These are phyloP conservation scores for Penicillium carneum DNA, from an alignment of 2,329 filamentous ascomycete genomes.

Conservation along the genomic window DNA sequence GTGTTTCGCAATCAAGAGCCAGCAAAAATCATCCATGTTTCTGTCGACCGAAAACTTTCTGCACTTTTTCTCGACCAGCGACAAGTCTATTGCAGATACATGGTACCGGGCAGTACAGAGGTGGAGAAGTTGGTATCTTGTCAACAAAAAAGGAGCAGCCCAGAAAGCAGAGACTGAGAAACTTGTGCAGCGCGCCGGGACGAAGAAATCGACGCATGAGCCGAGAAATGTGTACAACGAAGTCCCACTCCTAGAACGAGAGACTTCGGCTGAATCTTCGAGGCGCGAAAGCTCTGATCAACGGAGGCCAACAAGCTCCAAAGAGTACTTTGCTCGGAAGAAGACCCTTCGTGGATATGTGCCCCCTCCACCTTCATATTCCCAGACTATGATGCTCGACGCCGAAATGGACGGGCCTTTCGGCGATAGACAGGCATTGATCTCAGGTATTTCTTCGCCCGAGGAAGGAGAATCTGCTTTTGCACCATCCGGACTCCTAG, in stretches of 20 bases:
- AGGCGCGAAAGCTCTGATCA: constrained; percentile 43
- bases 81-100: constrained; percentile 68
- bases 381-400: constrained; percentile 39
- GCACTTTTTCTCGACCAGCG: constrained; percentile 87
- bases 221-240: constrained; percentile 59
- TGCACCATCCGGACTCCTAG: constrained; percentile 47
- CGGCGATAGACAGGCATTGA: constrained; percentile 17
- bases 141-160: constrained; percentile 71
- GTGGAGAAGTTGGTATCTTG: constrained; percentile 93
- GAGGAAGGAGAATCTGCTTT: constrained; percentile 44
- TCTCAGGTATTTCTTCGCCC: constrained; percentile 17
- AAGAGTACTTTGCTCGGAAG: constrained; percentile 40
- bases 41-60: constrained; percentile 83
- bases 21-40: constrained; percentile 86
- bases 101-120: constrained; percentile 76
- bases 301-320: constrained; percentile 34
- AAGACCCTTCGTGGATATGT: constrained; percentile 40
- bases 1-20: constrained; percentile 89
- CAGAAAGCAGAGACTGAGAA: constrained; percentile 45
- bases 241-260: constrained; percentile 68
- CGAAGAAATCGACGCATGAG: constrained; percentile 25
- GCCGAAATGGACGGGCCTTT: constrained; percentile 22
- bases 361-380: constrained; percentile 42
- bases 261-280: constrained; percentile 55
- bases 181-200: constrained; percentile 39